Evolutionary conservation across 176 grass and related monocot genomes (phyloP).

Genomic region (Phragmites australis): DNA sequence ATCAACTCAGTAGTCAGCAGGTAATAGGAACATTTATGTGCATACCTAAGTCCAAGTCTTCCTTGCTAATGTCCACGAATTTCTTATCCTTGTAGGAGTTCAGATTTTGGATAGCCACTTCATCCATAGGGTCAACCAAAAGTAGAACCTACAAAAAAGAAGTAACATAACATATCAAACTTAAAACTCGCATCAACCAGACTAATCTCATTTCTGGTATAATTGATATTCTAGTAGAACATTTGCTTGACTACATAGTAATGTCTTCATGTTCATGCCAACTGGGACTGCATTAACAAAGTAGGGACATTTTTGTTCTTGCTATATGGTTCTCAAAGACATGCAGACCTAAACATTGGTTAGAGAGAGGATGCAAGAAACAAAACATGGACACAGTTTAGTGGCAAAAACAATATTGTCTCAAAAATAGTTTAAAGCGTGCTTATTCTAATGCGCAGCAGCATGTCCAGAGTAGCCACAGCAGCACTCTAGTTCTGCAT

Average conservation of each 20-base stretch:
- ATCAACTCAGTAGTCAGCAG: not conserved
- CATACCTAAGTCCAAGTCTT: constrained; percentile 84
- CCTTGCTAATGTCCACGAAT: constrained; percentile 98
- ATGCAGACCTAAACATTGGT: not conserved
- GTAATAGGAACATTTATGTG: constrained; percentile 12
- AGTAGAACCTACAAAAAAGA: constrained; percentile 71
- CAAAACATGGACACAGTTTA: not conserved
- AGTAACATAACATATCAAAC: not conserved
- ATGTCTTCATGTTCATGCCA: not conserved
- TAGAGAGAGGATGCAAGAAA: no score
- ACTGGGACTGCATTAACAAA: not conserved
- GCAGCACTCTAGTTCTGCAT: not conserved
- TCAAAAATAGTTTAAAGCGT: not conserved
- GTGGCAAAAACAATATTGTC: not conserved
- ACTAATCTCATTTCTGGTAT: not conserved
- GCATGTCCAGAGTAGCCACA: not conserved
- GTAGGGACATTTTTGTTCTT: not conserved
- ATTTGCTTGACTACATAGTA: not conserved
- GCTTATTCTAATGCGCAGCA: not conserved
- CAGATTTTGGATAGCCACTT: constrained; percentile 88
- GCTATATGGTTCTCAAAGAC: not conserved
- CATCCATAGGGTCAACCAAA: constrained; percentile 98
- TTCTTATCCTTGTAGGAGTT: constrained; percentile 95
- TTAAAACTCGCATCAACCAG: not conserved
- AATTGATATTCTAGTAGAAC: not conserved